phyloP scores from a whole-genome alignment of 495 filamentous ascomycete species.

The Hyaloscypha bicolor region DNA sequence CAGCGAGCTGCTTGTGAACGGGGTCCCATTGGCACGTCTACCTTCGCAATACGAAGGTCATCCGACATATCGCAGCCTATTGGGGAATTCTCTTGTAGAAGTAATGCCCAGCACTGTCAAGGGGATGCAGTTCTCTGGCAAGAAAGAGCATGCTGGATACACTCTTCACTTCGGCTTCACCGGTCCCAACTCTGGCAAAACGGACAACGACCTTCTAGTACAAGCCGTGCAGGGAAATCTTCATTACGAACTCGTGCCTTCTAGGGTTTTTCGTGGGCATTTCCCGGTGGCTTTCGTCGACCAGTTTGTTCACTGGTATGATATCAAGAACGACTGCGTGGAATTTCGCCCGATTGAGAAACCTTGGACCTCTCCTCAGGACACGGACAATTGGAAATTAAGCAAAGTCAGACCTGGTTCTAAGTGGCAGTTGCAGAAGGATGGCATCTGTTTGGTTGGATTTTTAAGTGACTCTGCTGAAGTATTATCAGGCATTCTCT shows the following conservation, averaged over 20 bases:
- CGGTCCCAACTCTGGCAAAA: not conserved
- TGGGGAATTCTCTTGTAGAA: slow-evolving; percentile 37
- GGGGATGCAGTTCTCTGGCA: slow-evolving; percentile 34
- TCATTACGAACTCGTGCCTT: slow-evolving; percentile 45
- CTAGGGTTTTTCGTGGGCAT: slow-evolving; percentile 39
- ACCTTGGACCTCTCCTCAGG: slow-evolving; percentile 38
- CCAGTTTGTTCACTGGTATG: slow-evolving; percentile 55
- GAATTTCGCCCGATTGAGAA: slow-evolving; percentile 46
- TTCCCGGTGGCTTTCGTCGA: slow-evolving; percentile 46
- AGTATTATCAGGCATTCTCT: slow-evolving; percentile 19
- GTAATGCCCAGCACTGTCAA: slow-evolving; percentile 29
- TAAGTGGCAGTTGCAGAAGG: not conserved
- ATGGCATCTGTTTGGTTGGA: not conserved
- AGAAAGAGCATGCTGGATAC: not conserved
- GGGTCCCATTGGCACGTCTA: slow-evolving; percentile 45
- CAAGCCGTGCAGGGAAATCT: slow-evolving; percentile 7
- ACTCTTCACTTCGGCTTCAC: slow-evolving; percentile 13
- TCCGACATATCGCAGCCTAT: slow-evolving; percentile 36
- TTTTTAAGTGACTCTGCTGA: slow-evolving; percentile 18
- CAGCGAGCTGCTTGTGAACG: slow-evolving; percentile 51
- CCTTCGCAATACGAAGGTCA: slow-evolving; percentile 40
- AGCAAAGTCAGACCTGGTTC: not conserved
- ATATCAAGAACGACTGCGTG: slow-evolving; percentile 37
- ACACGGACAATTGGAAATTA: not conserved
- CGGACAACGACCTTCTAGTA: slow-evolving; percentile 23